These are phyloP conservation scores for Serendipita vermifera DNA, from an alignment of 768 basidiomycete genomes.

Conservation along the genomic window DNA sequence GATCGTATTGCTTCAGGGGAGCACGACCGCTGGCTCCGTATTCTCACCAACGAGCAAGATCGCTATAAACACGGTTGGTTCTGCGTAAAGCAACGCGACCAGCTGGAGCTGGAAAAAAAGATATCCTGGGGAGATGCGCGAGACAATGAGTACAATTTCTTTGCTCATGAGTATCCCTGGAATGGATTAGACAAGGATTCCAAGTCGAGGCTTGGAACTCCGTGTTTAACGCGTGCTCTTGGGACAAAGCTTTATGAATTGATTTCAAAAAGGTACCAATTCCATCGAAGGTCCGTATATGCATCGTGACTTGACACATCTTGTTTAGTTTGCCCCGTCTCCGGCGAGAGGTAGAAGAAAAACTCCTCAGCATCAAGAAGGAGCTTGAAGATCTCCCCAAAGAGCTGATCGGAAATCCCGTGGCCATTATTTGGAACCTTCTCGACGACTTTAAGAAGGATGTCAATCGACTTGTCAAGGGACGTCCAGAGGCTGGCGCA, in stretches of 20 bases:
- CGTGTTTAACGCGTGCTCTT: constrained; percentile 38
- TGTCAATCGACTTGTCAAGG: constrained; percentile 36
- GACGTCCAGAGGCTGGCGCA: constrained; percentile 31
- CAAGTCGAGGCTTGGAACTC: constrained; percentile 6
- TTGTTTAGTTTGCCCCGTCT: too few species aligned
- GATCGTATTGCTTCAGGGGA: constrained; percentile 50
- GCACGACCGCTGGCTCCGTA: constrained; percentile 38
- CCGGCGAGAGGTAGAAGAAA: too few species aligned
- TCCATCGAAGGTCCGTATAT: too few species aligned
- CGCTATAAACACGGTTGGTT: constrained; percentile 45
- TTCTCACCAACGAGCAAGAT: constrained; percentile 11
- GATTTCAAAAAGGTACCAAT: constrained; percentile 43
- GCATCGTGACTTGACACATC: too few species aligned
- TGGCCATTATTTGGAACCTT: constrained; percentile 41
- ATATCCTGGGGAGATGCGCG: constrained; percentile 55
- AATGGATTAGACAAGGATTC: not conserved
- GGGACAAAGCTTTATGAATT: constrained; percentile 49
- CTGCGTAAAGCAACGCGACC: constrained; percentile 43
- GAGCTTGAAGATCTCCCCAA: constrained; percentile 45
- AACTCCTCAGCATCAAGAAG: constrained; percentile 52
- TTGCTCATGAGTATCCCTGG: constrained; percentile 21
- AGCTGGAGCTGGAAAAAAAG: constrained; percentile 36
- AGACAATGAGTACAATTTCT: constrained; percentile 42
- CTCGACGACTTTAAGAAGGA: constrained; percentile 37
- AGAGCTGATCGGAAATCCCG: constrained; percentile 42